phyloP scores from a whole-genome alignment of 2,329 filamentous ascomycete species.

The Chaetomium strumarium region DNA sequence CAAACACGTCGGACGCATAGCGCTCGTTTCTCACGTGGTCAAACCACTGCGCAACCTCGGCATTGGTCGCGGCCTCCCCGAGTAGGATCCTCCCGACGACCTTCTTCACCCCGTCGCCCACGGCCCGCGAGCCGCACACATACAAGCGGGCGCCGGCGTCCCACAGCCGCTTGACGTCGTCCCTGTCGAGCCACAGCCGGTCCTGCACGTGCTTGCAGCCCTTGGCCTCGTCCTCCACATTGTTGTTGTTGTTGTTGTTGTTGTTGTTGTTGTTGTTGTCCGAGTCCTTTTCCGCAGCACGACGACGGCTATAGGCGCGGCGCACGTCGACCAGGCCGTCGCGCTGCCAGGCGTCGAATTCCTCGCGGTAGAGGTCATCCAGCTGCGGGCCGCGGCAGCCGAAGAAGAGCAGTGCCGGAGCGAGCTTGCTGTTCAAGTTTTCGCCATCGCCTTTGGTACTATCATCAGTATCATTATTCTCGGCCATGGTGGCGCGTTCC shows the following conservation, averaged over 20 bases:
- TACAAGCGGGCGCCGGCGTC: conserved; percentile 44
- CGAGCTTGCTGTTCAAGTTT: no score
- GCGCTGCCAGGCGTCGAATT: conserved; percentile 53
- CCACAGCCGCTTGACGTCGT: conserved; percentile 32
- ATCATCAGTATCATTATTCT: conserved; percentile 41
- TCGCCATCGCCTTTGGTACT: conserved; percentile 25
- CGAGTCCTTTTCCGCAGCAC: no score
- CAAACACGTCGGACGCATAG: conserved; percentile 57
- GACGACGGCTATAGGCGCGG: conserved; percentile 59
- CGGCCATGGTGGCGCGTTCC: conserved; percentile 50
- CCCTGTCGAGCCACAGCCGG: conserved; percentile 41
- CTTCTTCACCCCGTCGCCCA: conserved; percentile 38
- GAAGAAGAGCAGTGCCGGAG: conserved; percentile 58
- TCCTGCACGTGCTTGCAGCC: conserved; percentile 38
- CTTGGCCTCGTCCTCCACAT: no score
- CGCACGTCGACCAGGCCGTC: conserved; percentile 56
- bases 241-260: no score
- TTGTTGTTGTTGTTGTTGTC: no score
- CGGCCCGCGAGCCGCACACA: conserved; percentile 51
- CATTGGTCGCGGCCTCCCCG: conserved; percentile 32
- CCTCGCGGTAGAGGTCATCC: conserved; percentile 56
- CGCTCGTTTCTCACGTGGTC: conserved; percentile 47
- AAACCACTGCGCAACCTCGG: conserved; percentile 42
- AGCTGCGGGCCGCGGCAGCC: conserved; percentile 51
- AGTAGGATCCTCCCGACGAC: conserved; percentile 31